A percentile compares a stretch with the other conserved stretches of the same genome.
Conservation (phyloP, 2,329 filamentous ascomycete genomes). For the Colletotrichum scovillei region DNA sequence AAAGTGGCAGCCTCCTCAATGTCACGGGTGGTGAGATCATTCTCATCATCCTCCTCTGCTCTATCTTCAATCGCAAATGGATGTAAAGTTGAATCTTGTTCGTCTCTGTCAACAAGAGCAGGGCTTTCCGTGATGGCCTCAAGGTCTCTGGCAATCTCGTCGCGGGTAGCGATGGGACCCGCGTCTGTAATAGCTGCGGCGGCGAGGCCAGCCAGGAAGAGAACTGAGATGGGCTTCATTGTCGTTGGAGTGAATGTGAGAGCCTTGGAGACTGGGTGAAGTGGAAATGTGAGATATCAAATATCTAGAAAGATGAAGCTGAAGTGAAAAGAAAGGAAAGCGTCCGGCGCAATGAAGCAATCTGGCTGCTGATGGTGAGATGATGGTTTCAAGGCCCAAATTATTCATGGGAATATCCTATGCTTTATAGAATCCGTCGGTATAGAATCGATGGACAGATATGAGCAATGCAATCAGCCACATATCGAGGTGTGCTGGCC, state of each 20-base stretch:
- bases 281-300: neutral
- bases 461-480: neutral
- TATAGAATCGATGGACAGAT: neutral
- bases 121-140: neutral
- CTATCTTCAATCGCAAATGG: neutral
- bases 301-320: neutral
- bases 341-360: neutral
- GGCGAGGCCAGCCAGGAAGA: slow-evolving; percentile 20
- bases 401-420: neutral
- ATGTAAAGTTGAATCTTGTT: neutral
- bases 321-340: slow-evolving; percentile 7
- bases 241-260: neutral
- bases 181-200: slow-evolving; percentile 16
- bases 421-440: neutral
- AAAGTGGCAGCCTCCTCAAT: neutral
- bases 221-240: slow-evolving; percentile 27
- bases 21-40: neutral
- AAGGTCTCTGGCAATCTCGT: slow-evolving; percentile 1
- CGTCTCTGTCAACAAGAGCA: neutral
- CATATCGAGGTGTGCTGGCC: neutral
- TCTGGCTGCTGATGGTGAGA: neutral
- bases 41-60: slow-evolving; percentile 4
- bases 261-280: neutral
- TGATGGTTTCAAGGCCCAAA: neutral
- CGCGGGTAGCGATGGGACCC: slow-evolving; percentile 3